Evolutionary conservation across 1,284 basidiomycete genomes (phyloP), one percentile per base, ranked within the genome.

Genomic region (Neonothopanus nambi): DNA sequence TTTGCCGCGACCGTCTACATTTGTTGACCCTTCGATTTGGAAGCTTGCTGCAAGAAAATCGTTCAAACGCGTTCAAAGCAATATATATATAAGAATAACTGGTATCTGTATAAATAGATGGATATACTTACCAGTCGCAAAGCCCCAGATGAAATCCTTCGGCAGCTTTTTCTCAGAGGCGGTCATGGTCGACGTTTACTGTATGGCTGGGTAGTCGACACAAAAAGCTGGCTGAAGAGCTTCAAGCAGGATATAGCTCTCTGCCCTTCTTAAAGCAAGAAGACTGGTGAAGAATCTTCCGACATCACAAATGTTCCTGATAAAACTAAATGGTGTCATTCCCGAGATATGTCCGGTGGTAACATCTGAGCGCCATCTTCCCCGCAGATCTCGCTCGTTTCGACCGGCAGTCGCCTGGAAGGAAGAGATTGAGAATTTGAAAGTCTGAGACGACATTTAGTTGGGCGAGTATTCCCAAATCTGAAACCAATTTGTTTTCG

Each of bases 141-240:
- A 87, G 48, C 85, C 87, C 78, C 84, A 89, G 48, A 86, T 69
- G 65, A 90, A 90, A 62, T 82, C 78, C 51, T 73, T 74, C 33
- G 81, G 70, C 42, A 76, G 63, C n/a, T n/a, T n/a, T 62, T 70
- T 71, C 58, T 60, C 47, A 60, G 18, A 17, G 26, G 23, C 48
- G 17, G 15, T 37, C 24, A 33, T n/a, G 40, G 41, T 28, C 26
- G 26, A 28, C 26, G 11, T 28, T 28, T 28, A 5, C 26, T 28
- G 26, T n/a, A n/a, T n/a, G n/a, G n/a, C n/a, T n/a, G 26, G 26
- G 26, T 28, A 5, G 5, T 28, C 26, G 26, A 28, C 18, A 17
- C 42, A 26, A 24, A 26, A 17, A 26, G 15, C 11, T 18, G 26
- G 28, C 11, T 9, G 15, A n/a, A 37, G 46, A 48, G 7, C 15